Evolutionary conservation across 2,329 filamentous ascomycete species (phyloP), one percentile per base, ranked within the genome.

Genomic region (Aspergillus sp.): DNA sequence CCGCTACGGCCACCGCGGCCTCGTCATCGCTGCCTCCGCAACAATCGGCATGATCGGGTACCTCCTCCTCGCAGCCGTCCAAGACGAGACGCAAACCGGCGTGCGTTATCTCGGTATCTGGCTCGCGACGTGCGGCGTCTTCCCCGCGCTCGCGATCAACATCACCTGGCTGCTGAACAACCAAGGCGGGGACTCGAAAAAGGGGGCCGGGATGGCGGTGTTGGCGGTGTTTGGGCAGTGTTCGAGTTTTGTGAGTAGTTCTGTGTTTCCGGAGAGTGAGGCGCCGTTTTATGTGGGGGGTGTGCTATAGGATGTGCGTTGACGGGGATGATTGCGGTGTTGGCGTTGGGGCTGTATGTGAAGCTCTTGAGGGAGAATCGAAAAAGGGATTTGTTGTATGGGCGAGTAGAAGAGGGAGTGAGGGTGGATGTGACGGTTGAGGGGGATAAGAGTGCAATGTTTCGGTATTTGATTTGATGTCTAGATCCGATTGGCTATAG

Each of bases 101-200:
- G 54, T 55, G 3, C 57, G 69, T 5, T 72, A 72, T 49, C 48
- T 60, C 0, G 69, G 61, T 1, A 52, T 69, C 0, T 72, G 58
- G 50, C 54, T 72, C 13, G 69, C 67, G 6, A 55, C 53, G 0
- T 54, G 49, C 11, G 57, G 57, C 2, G 46, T 59, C 0, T 58
- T 57, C 19, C 57, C 57, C 4, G 51, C 56, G 0, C 45, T 58
- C 3, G 36, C 48, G 4, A 50, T 57, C 2, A 59, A 57, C 37
- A 50, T 58, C 2, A 56, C 55, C n/a, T 59, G 56, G 56, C 11
- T 58, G 27, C n/a, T 57, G 27, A 56, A 59, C 32, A 59, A 59
- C 19, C 52, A 59, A 13, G 56, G 52, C 1, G 52, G 52, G 0
- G 55, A 59, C 10, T 53, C 48, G n/a, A 59, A 59, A 37, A 53